Conservation (phyloP, 495 filamentous ascomycete species). For the Podospora pseudoanserina region DNA sequence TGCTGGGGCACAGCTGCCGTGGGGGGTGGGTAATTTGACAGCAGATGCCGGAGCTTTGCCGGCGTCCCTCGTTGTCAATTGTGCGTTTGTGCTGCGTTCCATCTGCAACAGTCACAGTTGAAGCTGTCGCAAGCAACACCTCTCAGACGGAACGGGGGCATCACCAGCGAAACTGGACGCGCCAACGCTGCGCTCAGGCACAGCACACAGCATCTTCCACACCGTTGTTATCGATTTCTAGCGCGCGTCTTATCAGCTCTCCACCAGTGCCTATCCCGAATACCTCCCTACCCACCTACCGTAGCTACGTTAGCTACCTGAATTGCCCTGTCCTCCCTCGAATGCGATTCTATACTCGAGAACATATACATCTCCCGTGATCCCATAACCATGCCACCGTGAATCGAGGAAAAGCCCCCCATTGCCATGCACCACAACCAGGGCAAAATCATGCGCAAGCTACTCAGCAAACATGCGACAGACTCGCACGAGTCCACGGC, state of each 20-base stretch:
- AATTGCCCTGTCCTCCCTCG: background rate
- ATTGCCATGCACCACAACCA: constrained; percentile 23
- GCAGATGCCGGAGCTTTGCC: background rate
- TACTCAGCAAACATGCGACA: constrained; percentile 44
- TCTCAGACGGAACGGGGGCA: background rate
- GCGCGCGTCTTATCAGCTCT: too few species aligned
- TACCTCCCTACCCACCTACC: too few species aligned
- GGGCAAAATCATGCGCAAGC: constrained; percentile 51
- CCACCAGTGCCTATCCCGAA: too few species aligned
- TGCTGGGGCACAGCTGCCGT: background rate
- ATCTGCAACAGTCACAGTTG: background rate
- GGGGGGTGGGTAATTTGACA: background rate
- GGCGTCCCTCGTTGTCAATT: background rate
- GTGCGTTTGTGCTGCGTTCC: background rate
- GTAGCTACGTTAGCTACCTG: too few species aligned
- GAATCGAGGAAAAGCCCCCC: background rate
- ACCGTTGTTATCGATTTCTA: background rate
- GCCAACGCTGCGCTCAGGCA: background rate
- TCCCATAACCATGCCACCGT: background rate
- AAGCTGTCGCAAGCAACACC: background rate
- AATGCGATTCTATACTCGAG: background rate
- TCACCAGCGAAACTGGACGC: background rate
- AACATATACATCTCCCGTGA: background rate
- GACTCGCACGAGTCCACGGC: constrained; percentile 37
- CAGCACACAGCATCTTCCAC: background rate